Base-by-base conservation (phyloP, 1,139 yeast species). In the Blastobotrys proliferans region DNA sequence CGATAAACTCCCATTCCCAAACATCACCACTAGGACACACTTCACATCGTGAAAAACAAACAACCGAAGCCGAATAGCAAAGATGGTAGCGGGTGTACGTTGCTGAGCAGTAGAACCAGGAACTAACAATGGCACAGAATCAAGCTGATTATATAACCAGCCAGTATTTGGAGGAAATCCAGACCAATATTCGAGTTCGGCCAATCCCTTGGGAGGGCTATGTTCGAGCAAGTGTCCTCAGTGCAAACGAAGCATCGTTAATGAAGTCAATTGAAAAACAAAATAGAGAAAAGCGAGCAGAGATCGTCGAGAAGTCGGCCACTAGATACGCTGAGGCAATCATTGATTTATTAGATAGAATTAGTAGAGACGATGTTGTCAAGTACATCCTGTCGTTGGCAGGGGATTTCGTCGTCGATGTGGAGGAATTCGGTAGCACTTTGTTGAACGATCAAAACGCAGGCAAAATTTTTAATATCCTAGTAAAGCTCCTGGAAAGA, bases 141-240 rank as follows among this genome's bases (percentile, higher is more conserved):
- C 17, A 30, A 22, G n/a, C n/a, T n/a, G n/a, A n/a, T n/a, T n/a
- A 29, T 11, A 50, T 52, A 21, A 48, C 42, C 55, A 81, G 85
- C 63, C 74, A 74, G 38, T 81, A 78, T 58, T 71, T 86, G 56
- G 81, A 80, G 51, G 95, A 87, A 56, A 77, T 84, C 51, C 79
- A 86, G 56, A 73, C 76, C 55, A 80, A 80, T 51, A 81, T 86
- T 53, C 74, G 94, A 55, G 83, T 85, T 49, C 77, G 94, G 52
- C 83, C 94, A 26, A 78, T 90, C 48, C 94, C 95, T 20, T 90
- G 97, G 97, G 94, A 85, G 59, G 95, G 95, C 6, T 79, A 83
- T 56, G 81, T 86, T 16, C 75, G 95, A 49, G 82, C 94, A 10
- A 80, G 78, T 39, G 77, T 81, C 38, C 72, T 90, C 36, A 66